These are phyloP conservation scores for Trichoderma atroviride DNA, from an alignment of 2,329 filamentous ascomycete genomes.

Conservation along the genomic window DNA sequence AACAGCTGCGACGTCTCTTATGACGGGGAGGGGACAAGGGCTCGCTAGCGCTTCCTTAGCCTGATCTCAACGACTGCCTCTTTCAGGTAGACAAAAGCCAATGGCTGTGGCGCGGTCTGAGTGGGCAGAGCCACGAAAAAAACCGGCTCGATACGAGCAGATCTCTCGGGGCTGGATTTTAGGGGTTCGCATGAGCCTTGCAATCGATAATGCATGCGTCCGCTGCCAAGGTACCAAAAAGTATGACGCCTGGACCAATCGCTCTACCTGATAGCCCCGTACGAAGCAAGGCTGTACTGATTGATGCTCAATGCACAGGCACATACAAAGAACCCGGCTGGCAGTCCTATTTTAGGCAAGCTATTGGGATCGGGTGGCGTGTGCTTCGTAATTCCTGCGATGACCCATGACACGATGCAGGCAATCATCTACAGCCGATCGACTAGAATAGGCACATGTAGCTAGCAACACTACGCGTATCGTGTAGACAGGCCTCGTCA, in stretches of 20 bases:
- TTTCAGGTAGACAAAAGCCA: not conserved
- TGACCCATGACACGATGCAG: not conserved
- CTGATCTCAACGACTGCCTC: constrained; percentile 3
- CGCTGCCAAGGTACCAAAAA: not conserved
- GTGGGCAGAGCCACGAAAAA: not conserved
- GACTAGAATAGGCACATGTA: not conserved
- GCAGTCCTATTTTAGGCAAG: not conserved
- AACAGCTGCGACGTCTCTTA: not conserved
- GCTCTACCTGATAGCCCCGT: not conserved
- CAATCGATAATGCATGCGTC: not conserved
- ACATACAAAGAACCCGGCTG: not conserved
- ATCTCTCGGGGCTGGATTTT: not conserved
- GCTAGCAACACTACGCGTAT: not conserved
- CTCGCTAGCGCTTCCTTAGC: not conserved
- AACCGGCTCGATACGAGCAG: not conserved
- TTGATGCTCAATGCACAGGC: not conserved
- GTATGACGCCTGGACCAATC: not conserved
- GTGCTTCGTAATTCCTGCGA: not conserved
- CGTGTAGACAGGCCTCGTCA: not conserved
- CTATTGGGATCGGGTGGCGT: not conserved
- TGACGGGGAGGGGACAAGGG: not conserved
- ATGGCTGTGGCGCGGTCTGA: not conserved
- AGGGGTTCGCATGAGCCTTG: not conserved
- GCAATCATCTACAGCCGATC: not conserved
- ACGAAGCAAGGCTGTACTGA: not conserved